phyloP scores from a whole-genome alignment of 495 filamentous ascomycete genomes.

The Endocarpon pusillum region DNA sequence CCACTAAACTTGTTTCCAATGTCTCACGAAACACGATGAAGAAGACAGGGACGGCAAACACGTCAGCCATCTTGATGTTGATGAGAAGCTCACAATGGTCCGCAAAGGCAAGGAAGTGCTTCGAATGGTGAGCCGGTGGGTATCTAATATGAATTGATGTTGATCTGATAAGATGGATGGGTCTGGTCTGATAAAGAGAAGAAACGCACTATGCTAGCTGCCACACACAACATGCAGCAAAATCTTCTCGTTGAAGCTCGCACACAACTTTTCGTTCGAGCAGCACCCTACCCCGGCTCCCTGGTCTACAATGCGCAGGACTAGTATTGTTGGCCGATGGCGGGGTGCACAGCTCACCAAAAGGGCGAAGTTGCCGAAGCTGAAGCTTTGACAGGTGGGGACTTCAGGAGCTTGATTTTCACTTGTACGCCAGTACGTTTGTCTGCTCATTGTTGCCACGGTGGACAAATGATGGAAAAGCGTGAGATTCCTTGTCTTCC shows the following conservation, averaged over 20 bases:
- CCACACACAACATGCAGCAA: too few species aligned
- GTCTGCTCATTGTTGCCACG: too few species aligned
- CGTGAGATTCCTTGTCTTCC: too few species aligned
- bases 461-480: too few species aligned
- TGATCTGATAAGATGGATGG: constrained; percentile 11
- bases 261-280: too few species aligned
- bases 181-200: constrained; percentile 16
- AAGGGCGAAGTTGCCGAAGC: too few species aligned
- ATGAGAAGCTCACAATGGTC: not conserved
- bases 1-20: constrained; percentile 63
- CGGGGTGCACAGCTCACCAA: not conserved
- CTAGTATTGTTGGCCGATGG: constrained; percentile 3
- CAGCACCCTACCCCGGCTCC: too few species aligned
- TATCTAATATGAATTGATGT: constrained; percentile 2
- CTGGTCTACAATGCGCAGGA: not conserved
- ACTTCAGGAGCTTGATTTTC: too few species aligned
- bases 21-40: constrained; percentile 79
- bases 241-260: too few species aligned
- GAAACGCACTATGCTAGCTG: too few species aligned
- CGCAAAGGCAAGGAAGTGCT: not conserved
- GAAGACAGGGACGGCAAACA: constrained; percentile 43
- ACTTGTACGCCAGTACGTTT: too few species aligned
- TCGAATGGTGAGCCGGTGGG: not conserved
- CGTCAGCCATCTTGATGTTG: constrained; percentile 15
- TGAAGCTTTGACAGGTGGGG: too few species aligned